Evolutionary conservation across 805 yeast species (phyloP), one percentile per base, ranked within the genome.

Genomic region (Scheffersomyces ergatensis): DNA sequence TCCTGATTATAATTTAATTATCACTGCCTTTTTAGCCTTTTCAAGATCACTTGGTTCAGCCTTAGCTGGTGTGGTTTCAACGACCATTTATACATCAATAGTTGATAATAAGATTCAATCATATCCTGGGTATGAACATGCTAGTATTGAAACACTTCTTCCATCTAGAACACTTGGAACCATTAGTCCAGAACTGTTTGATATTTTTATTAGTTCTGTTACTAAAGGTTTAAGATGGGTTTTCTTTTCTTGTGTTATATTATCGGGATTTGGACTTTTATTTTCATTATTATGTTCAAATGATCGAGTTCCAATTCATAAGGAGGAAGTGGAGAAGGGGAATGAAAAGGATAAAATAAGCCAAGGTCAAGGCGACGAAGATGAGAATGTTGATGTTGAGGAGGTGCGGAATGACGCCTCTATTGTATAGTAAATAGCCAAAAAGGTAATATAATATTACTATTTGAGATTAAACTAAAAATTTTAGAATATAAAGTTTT

Each of bases 1-100:
- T 15, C 58, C 60, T 1, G 70, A 70, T 2, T 56, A 66, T 7
- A 50, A 63, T 48, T 65, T 66, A 38, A 38, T 58, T 36, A 54
- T 56, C 8, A 62, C 70, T 2, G 51, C 62, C 18, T 58, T 64
- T 31, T 43, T 62, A 36, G 62, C 60, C 37, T 65, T 64, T 42
- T 42, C 50, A 37, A 53, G 59, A 38, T 55, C 69, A 1, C 23
- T 53, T 9, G 67, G 65, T n/a, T 65, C 66, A 2, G 60, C 64
- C 3, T 37, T 66, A 8, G 59, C 63, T 13, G 56, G 58, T 15
- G 49, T 57, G 2, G 32, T 63, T 13, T 60, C 62, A 9, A 29
- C 32, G 5, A 18, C 32, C 5, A 29, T 29, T 13, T 29, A 29
- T 29, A 29, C 32, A 4, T n/a, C 32, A 6, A 29, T 29, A 14